Conservation (phyloP, 352 stramenopile genomes). For the Phytophthora ramorum region DNA sequence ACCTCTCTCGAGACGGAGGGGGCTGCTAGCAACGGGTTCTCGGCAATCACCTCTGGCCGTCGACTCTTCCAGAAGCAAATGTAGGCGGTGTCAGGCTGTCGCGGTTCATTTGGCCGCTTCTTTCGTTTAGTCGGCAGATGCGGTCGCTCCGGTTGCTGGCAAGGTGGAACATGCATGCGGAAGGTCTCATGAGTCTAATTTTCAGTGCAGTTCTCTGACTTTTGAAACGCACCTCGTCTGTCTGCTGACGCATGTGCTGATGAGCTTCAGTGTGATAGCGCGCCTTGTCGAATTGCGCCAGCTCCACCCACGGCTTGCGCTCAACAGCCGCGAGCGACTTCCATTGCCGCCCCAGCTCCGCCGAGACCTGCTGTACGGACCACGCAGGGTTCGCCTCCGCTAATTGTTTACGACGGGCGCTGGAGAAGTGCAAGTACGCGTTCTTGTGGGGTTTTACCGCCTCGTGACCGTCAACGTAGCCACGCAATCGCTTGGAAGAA, state of each 20-base stretch:
- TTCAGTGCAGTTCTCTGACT: not conserved
- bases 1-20: constrained; percentile 59
- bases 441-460: constrained; percentile 39
- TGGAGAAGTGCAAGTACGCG: constrained; percentile 63
- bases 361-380: constrained; percentile 56
- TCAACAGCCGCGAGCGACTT: constrained; percentile 48
- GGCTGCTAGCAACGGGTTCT: constrained; percentile 47
- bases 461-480: not conserved
- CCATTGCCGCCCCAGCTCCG: constrained; percentile 61
- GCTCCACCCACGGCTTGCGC: constrained; percentile 56
- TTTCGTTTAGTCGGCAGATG: constrained; percentile 34
- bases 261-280: constrained; percentile 49
- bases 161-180: not conserved
- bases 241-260: constrained; percentile 23
- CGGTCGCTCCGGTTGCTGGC: constrained; percentile 15
- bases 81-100: constrained; percentile 66
- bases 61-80: constrained; percentile 71
- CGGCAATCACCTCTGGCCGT: constrained; percentile 46
- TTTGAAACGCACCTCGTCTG: constrained; percentile 11
- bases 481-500: constrained; percentile 8
- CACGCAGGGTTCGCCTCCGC: constrained; percentile 41
- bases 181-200: not conserved
- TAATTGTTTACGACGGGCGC: constrained; percentile 41
- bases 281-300: constrained; percentile 70
- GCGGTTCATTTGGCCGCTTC: constrained; percentile 51